Conservation (phyloP, 495 filamentous ascomycete genomes). For the Tirmania nivea region DNA sequence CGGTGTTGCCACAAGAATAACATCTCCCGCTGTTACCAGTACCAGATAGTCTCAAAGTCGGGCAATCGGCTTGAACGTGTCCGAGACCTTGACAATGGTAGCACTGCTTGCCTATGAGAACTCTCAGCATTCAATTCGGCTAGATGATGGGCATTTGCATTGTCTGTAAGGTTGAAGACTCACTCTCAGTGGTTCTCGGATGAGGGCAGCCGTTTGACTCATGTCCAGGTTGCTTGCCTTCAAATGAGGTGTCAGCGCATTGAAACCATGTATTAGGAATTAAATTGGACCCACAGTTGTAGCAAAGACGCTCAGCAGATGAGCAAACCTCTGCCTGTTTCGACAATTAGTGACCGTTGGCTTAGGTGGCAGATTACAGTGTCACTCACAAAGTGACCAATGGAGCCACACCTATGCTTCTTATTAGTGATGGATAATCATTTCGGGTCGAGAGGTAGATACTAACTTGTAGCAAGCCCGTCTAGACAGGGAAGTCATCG, state of each 20-base stretch:
- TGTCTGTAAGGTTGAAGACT: conserved; percentile 26
- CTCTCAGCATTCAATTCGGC: neutral
- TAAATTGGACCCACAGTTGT: conserved; percentile 55
- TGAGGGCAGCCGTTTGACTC: conserved; percentile 94
- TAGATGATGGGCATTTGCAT: neutral
- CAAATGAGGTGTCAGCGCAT: neutral
- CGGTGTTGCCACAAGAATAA: conserved; percentile 85
- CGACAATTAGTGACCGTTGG: no score
- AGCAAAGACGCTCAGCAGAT: conserved; percentile 90
- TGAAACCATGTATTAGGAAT: no score
- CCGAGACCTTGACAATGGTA: conserved; percentile 98
- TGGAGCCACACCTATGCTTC: conserved; percentile 53
- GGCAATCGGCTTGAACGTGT: conserved; percentile 98
- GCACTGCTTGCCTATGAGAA: conserved; percentile 68
- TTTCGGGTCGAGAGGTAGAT: neutral
- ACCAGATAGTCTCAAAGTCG: conserved; percentile 79
- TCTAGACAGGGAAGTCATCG: conserved; percentile 82
- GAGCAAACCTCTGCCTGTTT: conserved; percentile 71
- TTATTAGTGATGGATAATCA: no score
- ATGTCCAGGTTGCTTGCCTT: conserved; percentile 83
- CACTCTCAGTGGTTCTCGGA: conserved; percentile 74
- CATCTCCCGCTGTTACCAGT: conserved; percentile 58
- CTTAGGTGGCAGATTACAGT: no score
- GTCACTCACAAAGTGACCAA: conserved; percentile 54
- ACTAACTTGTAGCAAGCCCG: conserved; percentile 85